phyloP scores from a whole-genome alignment of 139 green algal genomes.

The Closterium sp. region DNA sequence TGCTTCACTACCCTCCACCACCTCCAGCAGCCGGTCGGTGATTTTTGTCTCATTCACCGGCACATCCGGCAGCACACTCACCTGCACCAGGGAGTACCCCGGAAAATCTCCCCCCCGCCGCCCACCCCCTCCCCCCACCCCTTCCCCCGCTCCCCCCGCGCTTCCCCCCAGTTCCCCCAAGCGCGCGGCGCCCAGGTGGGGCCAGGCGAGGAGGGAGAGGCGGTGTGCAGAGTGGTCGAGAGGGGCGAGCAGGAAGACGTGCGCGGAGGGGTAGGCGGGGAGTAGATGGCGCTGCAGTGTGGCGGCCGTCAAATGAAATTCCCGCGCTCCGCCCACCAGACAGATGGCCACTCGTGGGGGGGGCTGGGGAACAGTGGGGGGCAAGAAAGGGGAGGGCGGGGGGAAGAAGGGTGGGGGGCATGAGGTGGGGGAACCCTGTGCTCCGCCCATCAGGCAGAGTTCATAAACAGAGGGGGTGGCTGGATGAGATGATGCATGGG shows the following conservation, averaged over 20 bases:
- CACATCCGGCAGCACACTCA: slow-evolving; percentile 25
- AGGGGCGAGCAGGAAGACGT: slow-evolving; percentile 44
- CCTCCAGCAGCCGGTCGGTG: background rate
- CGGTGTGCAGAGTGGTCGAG: slow-evolving; percentile 42
- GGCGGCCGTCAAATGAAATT: slow-evolving; percentile 38
- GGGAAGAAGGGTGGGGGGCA: too few species aligned
- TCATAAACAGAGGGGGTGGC: too few species aligned
- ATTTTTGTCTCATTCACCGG: slow-evolving; percentile 23
- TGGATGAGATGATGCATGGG: too few species aligned
- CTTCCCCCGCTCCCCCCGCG: background rate
- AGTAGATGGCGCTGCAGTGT: slow-evolving; percentile 36
- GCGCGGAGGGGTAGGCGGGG: background rate
- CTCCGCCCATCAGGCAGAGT: too few species aligned
- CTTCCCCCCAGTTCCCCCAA: background rate
- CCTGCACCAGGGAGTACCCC: background rate
- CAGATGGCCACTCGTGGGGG: slow-evolving; percentile 29
- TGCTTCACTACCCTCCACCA: background rate
- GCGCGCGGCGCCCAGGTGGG: background rate
- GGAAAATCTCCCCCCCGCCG: too few species aligned
- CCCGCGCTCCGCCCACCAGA: slow-evolving; percentile 30
- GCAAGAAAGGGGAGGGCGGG: background rate
- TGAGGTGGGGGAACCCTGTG: too few species aligned
- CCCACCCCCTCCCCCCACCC: background rate
- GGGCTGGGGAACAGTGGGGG: background rate
- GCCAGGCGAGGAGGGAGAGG: slow-evolving; percentile 15